Evolutionary conservation across 169 alveolate genomes (phyloP), one percentile per base, ranked within the genome.

Genomic region (Babesia bigemina): DNA sequence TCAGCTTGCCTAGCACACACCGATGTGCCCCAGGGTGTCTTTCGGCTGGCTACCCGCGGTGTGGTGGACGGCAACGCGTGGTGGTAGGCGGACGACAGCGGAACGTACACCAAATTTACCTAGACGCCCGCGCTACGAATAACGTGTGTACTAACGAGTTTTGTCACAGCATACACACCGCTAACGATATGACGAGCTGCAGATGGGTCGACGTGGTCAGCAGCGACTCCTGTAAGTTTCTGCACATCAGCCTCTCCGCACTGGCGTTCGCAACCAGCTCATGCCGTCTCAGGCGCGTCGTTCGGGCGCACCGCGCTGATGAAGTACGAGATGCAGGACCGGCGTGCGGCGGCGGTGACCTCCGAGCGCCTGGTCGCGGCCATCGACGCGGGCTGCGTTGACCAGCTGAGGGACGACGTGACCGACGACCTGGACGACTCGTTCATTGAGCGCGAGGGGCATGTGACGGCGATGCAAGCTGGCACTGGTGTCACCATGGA

Each of bases 151-250:
- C 4, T 16, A 29, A 22, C 28, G 0, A 12, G 14, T 53, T 6
- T 70, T n/a, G 26, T 24, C n/a, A 66, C 14, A n/a, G 4, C 22
- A 2, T 11, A 66, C 29, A 48, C 48, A 13, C 49, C 19, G 26
- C 24, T 16, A 42, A 59, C 47, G 56, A 22, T 26, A 86, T 89
- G 93, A 70, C 85, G 60, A 70, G 82, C 24, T 85, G 85, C n/a
- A 84, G 90, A 79, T 89, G 93, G 93, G 93, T 85, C 28, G 93
- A 89, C 76, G 84, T 89, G 9, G 82, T 86, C 44, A 85, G 92
- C 72, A 89, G 93, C 85, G 93, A 89, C 45, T 89, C 93, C 49
- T 82, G 93, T 89, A 82, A 85, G 71, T 66, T 47, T 19, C 53
- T 29, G 13, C 62, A 22, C 58, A 13, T 33, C 61, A 4, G 39